phyloP scores from a whole-genome alignment of 306 rosid species.

The Coriaria nepalensis region DNA sequence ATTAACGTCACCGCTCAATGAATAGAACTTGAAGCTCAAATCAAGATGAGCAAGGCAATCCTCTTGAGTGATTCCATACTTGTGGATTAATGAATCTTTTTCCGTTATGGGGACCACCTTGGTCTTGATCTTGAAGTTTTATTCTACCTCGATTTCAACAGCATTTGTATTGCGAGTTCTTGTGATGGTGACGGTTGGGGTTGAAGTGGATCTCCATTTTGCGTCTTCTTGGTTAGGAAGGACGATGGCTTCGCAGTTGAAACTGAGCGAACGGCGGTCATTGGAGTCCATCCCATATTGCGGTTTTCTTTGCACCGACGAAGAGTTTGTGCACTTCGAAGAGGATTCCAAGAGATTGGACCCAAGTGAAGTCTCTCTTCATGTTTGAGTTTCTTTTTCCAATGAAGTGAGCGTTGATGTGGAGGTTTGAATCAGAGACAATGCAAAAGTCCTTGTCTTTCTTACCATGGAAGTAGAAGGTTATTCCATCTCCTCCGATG shows the following conservation, averaged over 20 bases:
- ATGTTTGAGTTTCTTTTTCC: slow-evolving; percentile 38
- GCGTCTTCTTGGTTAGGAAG: slow-evolving; percentile 26
- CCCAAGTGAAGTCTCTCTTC: slow-evolving; percentile 43
- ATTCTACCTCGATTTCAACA: slow-evolving; percentile 28
- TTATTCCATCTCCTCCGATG: slow-evolving; percentile 23
- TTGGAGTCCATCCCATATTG: slow-evolving; percentile 34
- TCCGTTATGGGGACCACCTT: slow-evolving; percentile 51
- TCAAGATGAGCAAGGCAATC: slow-evolving; percentile 54
- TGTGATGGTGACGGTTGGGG: slow-evolving; percentile 8
- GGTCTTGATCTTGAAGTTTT: slow-evolving; percentile 30
- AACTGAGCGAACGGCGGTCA: slow-evolving; percentile 26
- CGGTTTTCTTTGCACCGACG: slow-evolving; percentile 36
- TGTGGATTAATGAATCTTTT: slow-evolving; percentile 42
- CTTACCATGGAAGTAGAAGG: slow-evolving; percentile 58
- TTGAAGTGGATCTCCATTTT: slow-evolving; percentile 16
- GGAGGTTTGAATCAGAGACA: slow-evolving; percentile 43
- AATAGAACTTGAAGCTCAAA: slow-evolving; percentile 45
- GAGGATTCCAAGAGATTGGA: slow-evolving; percentile 49
- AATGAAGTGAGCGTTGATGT: slow-evolving; percentile 58
- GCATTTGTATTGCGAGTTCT: slow-evolving; percentile 23
- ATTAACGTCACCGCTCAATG: slow-evolving; percentile 27
- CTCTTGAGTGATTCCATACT: slow-evolving; percentile 39
- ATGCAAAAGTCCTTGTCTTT: slow-evolving; percentile 48
- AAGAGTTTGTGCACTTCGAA: slow-evolving; percentile 32
- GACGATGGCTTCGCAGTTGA: slow-evolving; percentile 22